Evolutionary conservation across 306 rosid genomes (phyloP).

Genomic region (Casuarina glauca): DNA sequence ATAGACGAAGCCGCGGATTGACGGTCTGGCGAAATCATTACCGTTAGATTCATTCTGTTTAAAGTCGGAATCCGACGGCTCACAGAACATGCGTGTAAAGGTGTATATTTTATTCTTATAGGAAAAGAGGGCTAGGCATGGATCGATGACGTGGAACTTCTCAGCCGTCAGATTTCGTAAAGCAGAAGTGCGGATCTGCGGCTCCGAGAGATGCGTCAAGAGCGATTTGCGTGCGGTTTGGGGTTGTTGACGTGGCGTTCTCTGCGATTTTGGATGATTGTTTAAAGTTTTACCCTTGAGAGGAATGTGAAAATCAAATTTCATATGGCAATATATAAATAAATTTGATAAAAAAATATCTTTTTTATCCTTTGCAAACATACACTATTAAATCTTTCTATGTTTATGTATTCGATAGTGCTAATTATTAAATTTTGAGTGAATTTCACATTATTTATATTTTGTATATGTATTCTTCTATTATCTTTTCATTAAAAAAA

Average conservation of each 20-base stretch:
- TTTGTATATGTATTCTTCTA: too few species aligned
- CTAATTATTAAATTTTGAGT: too few species aligned
- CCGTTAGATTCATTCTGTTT: background rate
- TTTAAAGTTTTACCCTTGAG: too few species aligned
- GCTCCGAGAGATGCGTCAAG: constrained; percentile 6
- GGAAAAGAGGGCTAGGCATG: background rate
- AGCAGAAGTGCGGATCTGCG: background rate
- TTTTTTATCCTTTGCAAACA: too few species aligned
- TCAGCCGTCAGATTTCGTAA: background rate
- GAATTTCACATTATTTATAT: too few species aligned
- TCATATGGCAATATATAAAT: too few species aligned
- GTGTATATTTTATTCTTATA: background rate
- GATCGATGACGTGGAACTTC: background rate
- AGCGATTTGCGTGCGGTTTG: background rate
- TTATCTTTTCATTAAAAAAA: too few species aligned
- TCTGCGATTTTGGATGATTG: background rate
- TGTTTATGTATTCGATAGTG: too few species aligned
- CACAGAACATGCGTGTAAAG: background rate
- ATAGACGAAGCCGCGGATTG: background rate
- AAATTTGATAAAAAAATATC: too few species aligned
- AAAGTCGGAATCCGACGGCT: background rate
- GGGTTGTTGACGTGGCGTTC: background rate
- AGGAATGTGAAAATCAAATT: too few species aligned
- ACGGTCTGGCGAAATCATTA: background rate
- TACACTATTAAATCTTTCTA: too few species aligned